Evolutionary conservation across 1,139 yeast species (phyloP).

Genomic region (Saccharomycopsis hybrid): DNA sequence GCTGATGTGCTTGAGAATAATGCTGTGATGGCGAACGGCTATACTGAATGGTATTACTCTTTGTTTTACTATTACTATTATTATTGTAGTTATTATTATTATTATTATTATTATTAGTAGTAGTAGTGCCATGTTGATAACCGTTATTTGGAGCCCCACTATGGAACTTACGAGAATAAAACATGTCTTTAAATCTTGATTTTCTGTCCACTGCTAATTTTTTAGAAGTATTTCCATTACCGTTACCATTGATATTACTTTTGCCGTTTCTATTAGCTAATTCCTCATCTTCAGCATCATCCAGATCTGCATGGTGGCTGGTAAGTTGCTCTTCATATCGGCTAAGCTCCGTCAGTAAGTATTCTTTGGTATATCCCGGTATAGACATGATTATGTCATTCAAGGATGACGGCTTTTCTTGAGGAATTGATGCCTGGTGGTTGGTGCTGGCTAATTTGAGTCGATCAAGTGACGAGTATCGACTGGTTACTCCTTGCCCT

Average conservation of each 20-base stretch:
- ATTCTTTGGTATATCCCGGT: constrained; percentile 7
- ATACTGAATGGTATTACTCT: no score
- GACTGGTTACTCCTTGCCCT: no score
- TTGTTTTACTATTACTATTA: no score
- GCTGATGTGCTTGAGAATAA: background rate
- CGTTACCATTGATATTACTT: background rate
- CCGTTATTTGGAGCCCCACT: background rate
- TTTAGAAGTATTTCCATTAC: background rate
- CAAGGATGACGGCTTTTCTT: background rate
- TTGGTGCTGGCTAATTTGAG: background rate
- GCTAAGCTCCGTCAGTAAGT: background rate
- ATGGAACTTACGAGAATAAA: background rate
- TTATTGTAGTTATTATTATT: no score
- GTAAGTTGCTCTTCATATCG: background rate
- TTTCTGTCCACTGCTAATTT: background rate
- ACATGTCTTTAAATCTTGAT: background rate
- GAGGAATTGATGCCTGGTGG: background rate
- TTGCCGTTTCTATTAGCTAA: background rate
- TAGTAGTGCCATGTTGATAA: no score
- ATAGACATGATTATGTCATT: constrained; percentile 15
- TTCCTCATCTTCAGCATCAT: constrained; percentile 4
- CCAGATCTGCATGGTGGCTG: background rate
- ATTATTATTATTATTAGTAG: no score
- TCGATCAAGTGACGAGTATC: no score
- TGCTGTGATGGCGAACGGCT: background rate